A percentile compares a stretch with the other conserved stretches of the same genome.
Conservation (phyloP, 176 grass and related monocot species). For the Aegilops speltoides region DNA sequence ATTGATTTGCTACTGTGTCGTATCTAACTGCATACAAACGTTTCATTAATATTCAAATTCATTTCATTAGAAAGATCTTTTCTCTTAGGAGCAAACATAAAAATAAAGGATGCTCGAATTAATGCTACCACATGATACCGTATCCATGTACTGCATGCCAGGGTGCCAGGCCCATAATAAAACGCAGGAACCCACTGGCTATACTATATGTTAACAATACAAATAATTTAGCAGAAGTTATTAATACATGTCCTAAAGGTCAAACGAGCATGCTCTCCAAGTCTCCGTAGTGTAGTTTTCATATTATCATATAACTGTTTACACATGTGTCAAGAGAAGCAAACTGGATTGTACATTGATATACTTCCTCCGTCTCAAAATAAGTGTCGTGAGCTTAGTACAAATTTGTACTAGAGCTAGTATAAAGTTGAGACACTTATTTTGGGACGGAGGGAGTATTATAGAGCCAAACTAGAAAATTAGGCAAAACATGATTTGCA, state of each 20-base stretch:
- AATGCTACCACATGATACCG: background rate
- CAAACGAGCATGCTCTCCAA: background rate
- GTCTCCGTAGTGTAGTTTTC: background rate
- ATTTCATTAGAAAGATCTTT: slow-evolving; percentile 6
- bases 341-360: background rate
- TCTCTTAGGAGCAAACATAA: background rate
- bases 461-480: background rate
- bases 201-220: background rate
- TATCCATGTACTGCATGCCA: background rate
- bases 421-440: too few species aligned
- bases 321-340: background rate
- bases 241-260: background rate
- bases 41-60: background rate
- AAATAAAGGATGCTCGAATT: background rate
- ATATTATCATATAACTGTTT: background rate
- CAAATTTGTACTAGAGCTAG: too few species aligned
- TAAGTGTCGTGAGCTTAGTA: too few species aligned
- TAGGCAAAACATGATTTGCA: background rate
- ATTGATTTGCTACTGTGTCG: slow-evolving; percentile 55
- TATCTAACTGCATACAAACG: slow-evolving; percentile 73
- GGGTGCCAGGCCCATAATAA: background rate
- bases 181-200: background rate
- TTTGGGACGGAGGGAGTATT: too few species aligned
- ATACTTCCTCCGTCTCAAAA: too few species aligned
- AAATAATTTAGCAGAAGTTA: background rate